Evolutionary conservation across 1,139 yeast genomes (phyloP), one percentile per base, ranked within the genome.

Genomic region (Sugiyamaella xylanicola): DNA sequence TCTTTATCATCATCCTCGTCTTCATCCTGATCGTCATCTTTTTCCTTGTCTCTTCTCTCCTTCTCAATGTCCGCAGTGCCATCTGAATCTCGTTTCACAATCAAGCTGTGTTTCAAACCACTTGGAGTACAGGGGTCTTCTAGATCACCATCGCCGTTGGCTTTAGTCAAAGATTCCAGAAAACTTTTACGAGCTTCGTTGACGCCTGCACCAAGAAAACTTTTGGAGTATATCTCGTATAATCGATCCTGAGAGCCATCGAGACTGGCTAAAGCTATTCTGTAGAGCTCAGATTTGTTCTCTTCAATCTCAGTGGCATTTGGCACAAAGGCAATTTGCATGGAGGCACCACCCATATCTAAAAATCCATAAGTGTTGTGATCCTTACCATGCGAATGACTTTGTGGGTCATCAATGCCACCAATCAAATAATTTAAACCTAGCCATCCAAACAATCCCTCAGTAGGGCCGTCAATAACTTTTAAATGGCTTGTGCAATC

Each of bases 271-370:
- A 87, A 71, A 17, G 76, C 74, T 1, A 88, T 70, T 39, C 74
- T 73, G 64, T 80, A 82, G 55, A 87, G 69, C 51, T 80, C 81
- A 55, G 83, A 82, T 53, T 74, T 68, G 62, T 85, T 86, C 55
- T 81, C 82, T 4, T 70, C 72, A 13, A 76, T 73, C 60, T 85
- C 88, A 0, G 85, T 75, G 17, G 72, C 57, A 63, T 82, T 81
- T 0, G 95, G 95, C 61, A 83, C 87, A 68, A 87, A 88, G 0
- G 90, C 88, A 37, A 89, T 82, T 67, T 89, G 96, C 0, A 95
- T 85, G 1, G 93, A 86, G 0, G 95, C 95, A 0, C 96, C 96
- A 2, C 96, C 96, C 91, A 89, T 85, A 62, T 88, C 95, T 58
- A 89, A 70, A 37, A 88, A 76, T 1, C 96, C 96, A 63, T 82